phyloP scores from a whole-genome alignment of 768 basidiomycete species.

The Agrocybe praecox region DNA sequence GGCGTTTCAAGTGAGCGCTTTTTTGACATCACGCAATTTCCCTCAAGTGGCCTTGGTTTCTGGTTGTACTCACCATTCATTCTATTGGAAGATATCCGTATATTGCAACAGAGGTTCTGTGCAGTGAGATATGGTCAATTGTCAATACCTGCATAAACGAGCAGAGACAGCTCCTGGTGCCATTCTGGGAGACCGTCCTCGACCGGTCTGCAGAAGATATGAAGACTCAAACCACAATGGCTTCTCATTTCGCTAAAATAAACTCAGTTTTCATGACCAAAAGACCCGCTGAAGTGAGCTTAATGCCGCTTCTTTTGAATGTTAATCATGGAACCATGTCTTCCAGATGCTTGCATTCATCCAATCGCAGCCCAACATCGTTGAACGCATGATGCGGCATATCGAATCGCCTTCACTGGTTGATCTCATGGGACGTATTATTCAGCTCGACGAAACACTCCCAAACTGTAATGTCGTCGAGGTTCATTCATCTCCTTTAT shows the following conservation, averaged over 20 bases:
- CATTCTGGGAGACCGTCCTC: conserved; percentile 92
- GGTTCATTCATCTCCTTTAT: conserved; percentile 51
- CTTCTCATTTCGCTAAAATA: conserved; percentile 93
- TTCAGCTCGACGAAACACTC: conserved; percentile 86
- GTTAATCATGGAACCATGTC: conserved; percentile 25
- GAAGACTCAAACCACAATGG: conserved; percentile 84
- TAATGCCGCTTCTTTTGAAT: conserved; percentile 25
- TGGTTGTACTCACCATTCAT: conserved; percentile 1
- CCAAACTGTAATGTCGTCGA: conserved; percentile 83
- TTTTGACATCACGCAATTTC: conserved; percentile 8
- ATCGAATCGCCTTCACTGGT: conserved; percentile 91
- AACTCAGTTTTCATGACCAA: conserved; percentile 87
- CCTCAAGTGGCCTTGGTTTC: background rate
- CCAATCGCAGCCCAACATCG: conserved; percentile 75
- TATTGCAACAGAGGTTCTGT: conserved; percentile 92
- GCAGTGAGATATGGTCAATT: conserved; percentile 95
- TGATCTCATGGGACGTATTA: conserved; percentile 87
- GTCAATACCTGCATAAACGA: conserved; percentile 84
- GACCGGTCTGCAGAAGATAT: conserved; percentile 84
- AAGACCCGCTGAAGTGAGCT: conserved; percentile 83
- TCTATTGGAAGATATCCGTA: conserved; percentile 76
- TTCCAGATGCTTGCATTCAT: conserved; percentile 92
- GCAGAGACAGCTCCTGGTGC: conserved; percentile 69
- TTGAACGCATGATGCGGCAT: conserved; percentile 81
- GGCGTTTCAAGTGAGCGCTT: conserved; percentile 75